A percentile compares a stretch with the other conserved stretches of the same genome.
These are phyloP conservation scores for Bocquillonia castaneifolia DNA, from an alignment of 441 rosid species.

Conservation along the genomic window DNA sequence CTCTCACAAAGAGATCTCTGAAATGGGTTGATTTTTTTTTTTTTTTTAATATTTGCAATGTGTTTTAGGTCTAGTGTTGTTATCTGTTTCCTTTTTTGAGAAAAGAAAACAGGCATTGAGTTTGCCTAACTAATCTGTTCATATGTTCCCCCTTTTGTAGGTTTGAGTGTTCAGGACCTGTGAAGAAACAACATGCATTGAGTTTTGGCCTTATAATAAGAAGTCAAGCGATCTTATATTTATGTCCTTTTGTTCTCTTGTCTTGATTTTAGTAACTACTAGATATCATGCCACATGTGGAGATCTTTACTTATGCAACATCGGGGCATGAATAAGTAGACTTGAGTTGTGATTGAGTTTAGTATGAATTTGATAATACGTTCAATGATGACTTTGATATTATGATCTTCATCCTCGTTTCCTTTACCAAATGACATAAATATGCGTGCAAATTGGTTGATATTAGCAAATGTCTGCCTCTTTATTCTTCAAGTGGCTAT, in stretches of 20 bases:
- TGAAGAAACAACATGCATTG: conserved; percentile 20
- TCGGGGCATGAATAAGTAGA: neutral
- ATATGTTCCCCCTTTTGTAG: conserved; percentile 22
- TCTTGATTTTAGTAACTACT: neutral
- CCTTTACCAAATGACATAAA: too few species aligned
- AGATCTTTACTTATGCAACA: neutral
- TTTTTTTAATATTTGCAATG: neutral
- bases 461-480: too few species aligned
- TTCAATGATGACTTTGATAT: neutral
- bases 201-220: neutral
- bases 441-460: too few species aligned
- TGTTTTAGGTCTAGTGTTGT: neutral
- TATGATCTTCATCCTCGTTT: neutral
- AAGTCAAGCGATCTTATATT: neutral
- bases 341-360: neutral
- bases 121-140: neutral
- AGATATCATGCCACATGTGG: neutral
- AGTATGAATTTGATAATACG: neutral
- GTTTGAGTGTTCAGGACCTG: conserved; percentile 57
- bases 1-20: neutral
- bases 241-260: neutral
- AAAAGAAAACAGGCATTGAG: too few species aligned
- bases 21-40: neutral
- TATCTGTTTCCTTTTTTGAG: neutral
- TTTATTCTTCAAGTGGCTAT: too few species aligned